A percentile compares a stretch with the other conserved stretches of the same genome.
Conservation (phyloP, 768 basidiomycete species). For the Daedaleopsis nitida region DNA sequence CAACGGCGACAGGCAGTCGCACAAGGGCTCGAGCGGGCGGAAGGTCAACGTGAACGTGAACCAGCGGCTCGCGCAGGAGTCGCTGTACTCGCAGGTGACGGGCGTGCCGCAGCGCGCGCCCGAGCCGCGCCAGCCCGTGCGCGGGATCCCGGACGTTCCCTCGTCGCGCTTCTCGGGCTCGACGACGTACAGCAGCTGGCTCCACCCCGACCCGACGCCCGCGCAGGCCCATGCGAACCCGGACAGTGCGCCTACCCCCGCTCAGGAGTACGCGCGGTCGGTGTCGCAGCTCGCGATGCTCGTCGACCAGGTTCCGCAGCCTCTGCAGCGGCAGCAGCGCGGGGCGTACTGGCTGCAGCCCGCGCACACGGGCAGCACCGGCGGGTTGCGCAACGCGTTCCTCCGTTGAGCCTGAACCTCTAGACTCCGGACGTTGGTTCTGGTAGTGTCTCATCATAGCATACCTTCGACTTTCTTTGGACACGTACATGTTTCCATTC, state of each 20-base stretch:
- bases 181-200: constrained; percentile 43
- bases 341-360: constrained; percentile 47
- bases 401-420: constrained; percentile 38
- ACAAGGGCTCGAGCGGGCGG: constrained; percentile 12
- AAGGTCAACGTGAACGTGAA: constrained; percentile 11
- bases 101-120: constrained; percentile 61
- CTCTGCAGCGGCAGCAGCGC: constrained; percentile 22
- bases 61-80: constrained; percentile 43
- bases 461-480: background rate
- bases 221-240: constrained; percentile 30
- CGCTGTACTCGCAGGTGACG: constrained; percentile 71
- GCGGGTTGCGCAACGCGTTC: constrained; percentile 55
- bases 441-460: background rate
- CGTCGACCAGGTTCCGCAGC: background rate
- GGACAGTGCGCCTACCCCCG: constrained; percentile 46
- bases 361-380: constrained; percentile 48
- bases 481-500: background rate
- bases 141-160: constrained; percentile 40
- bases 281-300: constrained; percentile 35
- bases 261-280: constrained; percentile 59
- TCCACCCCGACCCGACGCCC: constrained; percentile 17
- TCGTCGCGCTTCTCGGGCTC: constrained; percentile 49
- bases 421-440: background rate
- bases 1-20: constrained; percentile 9
- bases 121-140: constrained; percentile 75